These are phyloP conservation scores for Saccharum hybrid DNA, from an alignment of 202 grass and related monocot genomes.

Conservation along the genomic window DNA sequence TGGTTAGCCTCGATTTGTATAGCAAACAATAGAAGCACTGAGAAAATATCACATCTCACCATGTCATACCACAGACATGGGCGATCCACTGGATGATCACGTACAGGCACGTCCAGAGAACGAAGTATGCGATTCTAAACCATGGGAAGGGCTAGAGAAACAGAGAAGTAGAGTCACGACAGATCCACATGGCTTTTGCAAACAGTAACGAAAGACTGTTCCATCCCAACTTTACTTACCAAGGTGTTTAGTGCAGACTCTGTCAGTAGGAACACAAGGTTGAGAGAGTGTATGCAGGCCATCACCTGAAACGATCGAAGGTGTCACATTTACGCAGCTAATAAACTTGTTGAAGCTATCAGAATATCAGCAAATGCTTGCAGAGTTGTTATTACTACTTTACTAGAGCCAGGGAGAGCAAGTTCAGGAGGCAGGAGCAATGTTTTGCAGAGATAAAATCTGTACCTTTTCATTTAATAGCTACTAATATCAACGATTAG, in stretches of 20 bases:
- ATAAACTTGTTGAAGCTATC: background rate
- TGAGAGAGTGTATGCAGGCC: conserved; percentile 68
- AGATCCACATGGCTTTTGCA: background rate
- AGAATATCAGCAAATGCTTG: background rate
- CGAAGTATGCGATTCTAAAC: conserved; percentile 65
- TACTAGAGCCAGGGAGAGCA: background rate
- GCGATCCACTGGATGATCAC: conserved; percentile 64
- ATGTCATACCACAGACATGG: conserved; percentile 62
- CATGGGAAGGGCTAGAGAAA: conserved; percentile 54
- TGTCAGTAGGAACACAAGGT: conserved; percentile 57
- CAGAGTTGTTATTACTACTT: background rate
- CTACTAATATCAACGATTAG: background rate
- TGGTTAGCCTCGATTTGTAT: background rate
- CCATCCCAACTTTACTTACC: conserved; percentile 38
- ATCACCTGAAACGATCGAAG: conserved; percentile 42
- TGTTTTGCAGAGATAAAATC: background rate
- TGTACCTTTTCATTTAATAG: background rate
- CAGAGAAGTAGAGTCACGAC: background rate
- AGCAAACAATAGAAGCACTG: background rate
- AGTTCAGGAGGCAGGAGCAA: background rate
- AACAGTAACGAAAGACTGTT: too few relatives aligned
- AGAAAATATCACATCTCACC: conserved; percentile 34
- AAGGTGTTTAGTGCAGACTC: conserved; percentile 67
- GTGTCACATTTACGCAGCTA: background rate
- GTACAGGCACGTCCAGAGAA: conserved; percentile 66